Conservation (phyloP, 2,329 filamentous ascomycete species). For the Cryoendolithus antarcticus region DNA sequence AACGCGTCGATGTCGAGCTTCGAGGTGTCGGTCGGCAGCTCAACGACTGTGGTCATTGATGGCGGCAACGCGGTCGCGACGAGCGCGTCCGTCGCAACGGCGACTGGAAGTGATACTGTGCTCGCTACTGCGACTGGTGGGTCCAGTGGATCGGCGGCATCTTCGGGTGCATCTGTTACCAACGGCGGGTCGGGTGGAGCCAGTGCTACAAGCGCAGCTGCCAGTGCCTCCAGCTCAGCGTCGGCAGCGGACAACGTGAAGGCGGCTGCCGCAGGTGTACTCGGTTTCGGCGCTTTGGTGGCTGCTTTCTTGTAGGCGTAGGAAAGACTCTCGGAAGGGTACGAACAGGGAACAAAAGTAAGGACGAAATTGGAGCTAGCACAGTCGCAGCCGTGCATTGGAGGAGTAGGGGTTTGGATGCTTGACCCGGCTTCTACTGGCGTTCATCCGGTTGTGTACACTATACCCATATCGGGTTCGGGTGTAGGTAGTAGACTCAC, state of each 20-base stretch:
- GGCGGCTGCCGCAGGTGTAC: conserved; percentile 21
- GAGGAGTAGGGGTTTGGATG: too few species aligned
- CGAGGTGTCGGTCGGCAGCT: conserved; percentile 20
- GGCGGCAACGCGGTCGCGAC: conserved; percentile 10
- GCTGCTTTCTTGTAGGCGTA: conserved; percentile 23
- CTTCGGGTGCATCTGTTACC: conserved; percentile 4
- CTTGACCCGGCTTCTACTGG: too few species aligned
- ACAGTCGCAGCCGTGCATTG: too few species aligned
- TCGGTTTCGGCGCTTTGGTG: conserved; percentile 26
- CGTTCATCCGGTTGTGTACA: too few species aligned
- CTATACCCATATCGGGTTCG: too few species aligned
- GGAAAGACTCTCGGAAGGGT: too few species aligned
- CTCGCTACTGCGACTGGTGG: conserved; percentile 6
- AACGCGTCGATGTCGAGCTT: conserved; percentile 20
- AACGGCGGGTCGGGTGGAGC: conserved; percentile 9
- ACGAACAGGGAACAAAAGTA: too few species aligned
- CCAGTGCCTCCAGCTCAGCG: conserved; percentile 6
- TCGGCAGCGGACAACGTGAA: conserved; percentile 18
- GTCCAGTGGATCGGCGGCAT: conserved; percentile 7
- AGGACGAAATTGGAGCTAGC: too few species aligned
- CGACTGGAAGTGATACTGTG: conserved; percentile 1
- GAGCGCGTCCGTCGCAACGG: conserved; percentile 7
- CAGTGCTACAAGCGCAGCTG: conserved; percentile 4
- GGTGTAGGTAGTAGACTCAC: too few species aligned
- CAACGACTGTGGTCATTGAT: conserved; percentile 20